Conservation (phyloP, 2,329 filamentous ascomycete species). For the Paecilomyces sp. region DNA sequence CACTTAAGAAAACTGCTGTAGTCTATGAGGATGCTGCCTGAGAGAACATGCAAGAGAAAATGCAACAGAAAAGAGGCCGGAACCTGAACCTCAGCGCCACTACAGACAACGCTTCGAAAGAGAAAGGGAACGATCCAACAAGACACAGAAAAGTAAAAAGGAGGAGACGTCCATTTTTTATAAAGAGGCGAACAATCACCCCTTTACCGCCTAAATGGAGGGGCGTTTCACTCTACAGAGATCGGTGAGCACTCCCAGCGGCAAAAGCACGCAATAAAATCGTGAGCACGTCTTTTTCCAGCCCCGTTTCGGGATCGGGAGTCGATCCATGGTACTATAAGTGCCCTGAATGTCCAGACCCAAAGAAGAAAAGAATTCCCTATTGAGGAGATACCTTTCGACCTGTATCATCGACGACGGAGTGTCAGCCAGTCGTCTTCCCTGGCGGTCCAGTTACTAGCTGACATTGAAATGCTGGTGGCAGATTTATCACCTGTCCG, state of each 20-base stretch:
- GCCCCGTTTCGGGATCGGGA: background rate
- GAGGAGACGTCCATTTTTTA: background rate
- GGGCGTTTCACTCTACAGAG: background rate
- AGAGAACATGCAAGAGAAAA: background rate
- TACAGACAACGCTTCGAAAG: background rate
- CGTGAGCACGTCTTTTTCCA: background rate
- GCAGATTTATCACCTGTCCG: background rate
- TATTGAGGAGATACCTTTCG: background rate
- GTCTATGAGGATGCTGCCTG: background rate
- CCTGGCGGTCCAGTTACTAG: background rate
- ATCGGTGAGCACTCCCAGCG: background rate
- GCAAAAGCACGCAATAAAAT: background rate
- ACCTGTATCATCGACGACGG: background rate
- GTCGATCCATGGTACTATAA: background rate
- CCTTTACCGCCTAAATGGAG: background rate
- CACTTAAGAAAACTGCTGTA: background rate
- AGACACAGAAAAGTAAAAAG: background rate
- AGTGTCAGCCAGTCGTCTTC: background rate
- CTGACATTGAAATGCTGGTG: background rate
- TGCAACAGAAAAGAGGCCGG: background rate
- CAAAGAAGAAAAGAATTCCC: background rate
- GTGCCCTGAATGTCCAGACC: background rate
- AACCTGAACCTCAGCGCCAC: background rate
- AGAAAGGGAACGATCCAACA: background rate
- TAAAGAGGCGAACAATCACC: background rate